These are phyloP conservation scores for Mycena rosella DNA, from an alignment of 768 basidiomycete genomes.

Conservation along the genomic window DNA sequence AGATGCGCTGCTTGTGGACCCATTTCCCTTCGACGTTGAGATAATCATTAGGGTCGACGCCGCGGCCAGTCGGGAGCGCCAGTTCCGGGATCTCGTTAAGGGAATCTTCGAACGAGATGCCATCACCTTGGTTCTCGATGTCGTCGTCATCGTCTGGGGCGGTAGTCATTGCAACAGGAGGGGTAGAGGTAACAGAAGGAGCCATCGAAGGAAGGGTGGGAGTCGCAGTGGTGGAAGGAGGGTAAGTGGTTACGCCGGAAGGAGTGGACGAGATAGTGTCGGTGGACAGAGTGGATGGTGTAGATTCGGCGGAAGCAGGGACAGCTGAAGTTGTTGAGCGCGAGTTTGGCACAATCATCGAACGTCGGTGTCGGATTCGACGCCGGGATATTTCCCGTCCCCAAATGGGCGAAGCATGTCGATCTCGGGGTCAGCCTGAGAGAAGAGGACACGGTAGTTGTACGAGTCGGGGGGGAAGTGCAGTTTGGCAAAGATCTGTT, in stretches of 20 bases:
- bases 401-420: constrained; percentile 23
- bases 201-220: not conserved
- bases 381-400: constrained; percentile 23
- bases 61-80: constrained; percentile 6
- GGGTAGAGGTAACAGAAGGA: too few species aligned
- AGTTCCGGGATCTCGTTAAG: constrained; percentile 40
- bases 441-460: not conserved
- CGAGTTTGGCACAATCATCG: not conserved
- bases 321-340: too few species aligned
- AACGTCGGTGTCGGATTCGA: constrained; percentile 3
- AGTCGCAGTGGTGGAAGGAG: too few species aligned
- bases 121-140: constrained; percentile 33
- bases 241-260: too few species aligned
- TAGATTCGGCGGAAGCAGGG: too few species aligned
- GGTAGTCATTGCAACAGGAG: too few species aligned
- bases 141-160: constrained; percentile 23
- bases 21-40: constrained; percentile 13
- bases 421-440: not conserved
- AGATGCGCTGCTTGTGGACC: constrained; percentile 21
- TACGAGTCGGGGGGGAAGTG: too few species aligned
- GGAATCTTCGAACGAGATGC: constrained; percentile 41
- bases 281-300: too few species aligned
- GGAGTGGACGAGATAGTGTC: too few species aligned
- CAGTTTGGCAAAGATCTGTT: too few species aligned
- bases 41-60: constrained; percentile 10